Base-by-base conservation (phyloP, 2,329 filamentous ascomycete genomes). In the Hyphodiscus sp. region DNA sequence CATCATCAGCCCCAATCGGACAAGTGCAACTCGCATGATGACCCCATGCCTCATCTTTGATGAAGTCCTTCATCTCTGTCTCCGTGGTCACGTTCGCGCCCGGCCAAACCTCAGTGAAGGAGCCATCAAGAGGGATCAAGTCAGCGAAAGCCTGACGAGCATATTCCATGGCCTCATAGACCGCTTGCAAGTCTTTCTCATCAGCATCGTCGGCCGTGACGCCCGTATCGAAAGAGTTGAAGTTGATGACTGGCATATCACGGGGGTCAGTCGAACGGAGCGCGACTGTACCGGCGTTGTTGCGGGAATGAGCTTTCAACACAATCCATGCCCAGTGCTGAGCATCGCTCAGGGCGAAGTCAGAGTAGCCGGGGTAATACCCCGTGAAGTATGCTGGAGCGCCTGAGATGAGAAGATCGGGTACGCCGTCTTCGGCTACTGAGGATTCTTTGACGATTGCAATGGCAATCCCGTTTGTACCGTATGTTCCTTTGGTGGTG, bases 211-310 rank as follows among this genome's bases (percentile, higher is more conserved):
- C 48, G 7, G 48, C 48, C 13, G 54, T 38, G 6, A 38, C 45
- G 5, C 53, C 52, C 23, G 53, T 49, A n/a, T 50, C 47, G 68
- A 79, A 84, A 67, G 77, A 83, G 67, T 82, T 79, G 70, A 83
- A 86, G 45, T 72, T 71, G 59, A 88, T 85, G 6, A 77, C 68
- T 0, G 86, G 86, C 8, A 75, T 71, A 52, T 87, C 83, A 1
- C 79, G 78, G 0, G 85, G 85, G 63, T 89, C 78, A 0, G 77
- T 69, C 0, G 80, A 83, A 18, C 72, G 73, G 6, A 89, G 76
- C 2, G 69, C 76, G 5, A 90, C 84, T 1, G 74, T 77, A 11
- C 86, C 86, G 7, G 77, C 77, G 1, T 63, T 70, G 56, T 88
- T 87, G 52, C 26, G 77, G 0, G 83, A 76, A 61, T 85, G 82